phyloP scores from a whole-genome alignment of 2,329 filamentous ascomycete species.

The Pseudogymnoascus pannorum region DNA sequence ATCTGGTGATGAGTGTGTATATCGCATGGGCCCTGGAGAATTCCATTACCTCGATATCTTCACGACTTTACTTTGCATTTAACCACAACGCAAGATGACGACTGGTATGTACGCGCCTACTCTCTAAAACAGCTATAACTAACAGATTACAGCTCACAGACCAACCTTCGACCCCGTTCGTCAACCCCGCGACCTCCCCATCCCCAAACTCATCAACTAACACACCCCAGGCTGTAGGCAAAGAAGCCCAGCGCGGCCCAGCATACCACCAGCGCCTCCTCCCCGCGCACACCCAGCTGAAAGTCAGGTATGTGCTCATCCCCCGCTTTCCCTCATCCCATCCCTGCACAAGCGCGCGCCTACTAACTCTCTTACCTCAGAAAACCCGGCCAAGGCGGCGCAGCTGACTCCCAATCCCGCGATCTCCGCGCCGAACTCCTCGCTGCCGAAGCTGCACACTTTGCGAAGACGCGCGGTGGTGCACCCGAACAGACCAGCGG shows the following conservation, averaged over 20 bases:
- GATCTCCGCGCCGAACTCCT: constrained; percentile 88
- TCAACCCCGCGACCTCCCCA: constrained; percentile 1
- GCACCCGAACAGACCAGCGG: constrained; percentile 29
- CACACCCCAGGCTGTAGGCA: constrained; percentile 66
- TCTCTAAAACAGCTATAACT: not conserved
- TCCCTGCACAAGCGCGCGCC: constrained; percentile 6
- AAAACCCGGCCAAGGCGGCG: constrained; percentile 83
- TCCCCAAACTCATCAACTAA: constrained; percentile 22
- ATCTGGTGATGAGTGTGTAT: not conserved
- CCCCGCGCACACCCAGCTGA: constrained; percentile 87
- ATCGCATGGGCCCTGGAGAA: not conserved
- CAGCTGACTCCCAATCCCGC: constrained; percentile 59
- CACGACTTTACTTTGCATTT: constrained; percentile 2
- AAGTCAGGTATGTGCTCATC: constrained; percentile 64
- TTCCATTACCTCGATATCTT: constrained; percentile 12
- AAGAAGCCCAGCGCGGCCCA: constrained; percentile 86
- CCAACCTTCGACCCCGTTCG: constrained; percentile 92
- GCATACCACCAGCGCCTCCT: constrained; percentile 95
- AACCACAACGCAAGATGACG: constrained; percentile 43
- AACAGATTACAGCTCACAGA: constrained; percentile 52
- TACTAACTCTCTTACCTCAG: constrained; percentile 32
- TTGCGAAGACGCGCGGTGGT: constrained; percentile 71
- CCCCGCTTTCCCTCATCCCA: not conserved
- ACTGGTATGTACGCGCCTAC: constrained; percentile 22
- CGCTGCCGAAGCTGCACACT: constrained; percentile 79